These are phyloP conservation scores for Xylariaceae sp. DNA, from an alignment of 2,329 filamentous ascomycete genomes.

Conservation along the genomic window DNA sequence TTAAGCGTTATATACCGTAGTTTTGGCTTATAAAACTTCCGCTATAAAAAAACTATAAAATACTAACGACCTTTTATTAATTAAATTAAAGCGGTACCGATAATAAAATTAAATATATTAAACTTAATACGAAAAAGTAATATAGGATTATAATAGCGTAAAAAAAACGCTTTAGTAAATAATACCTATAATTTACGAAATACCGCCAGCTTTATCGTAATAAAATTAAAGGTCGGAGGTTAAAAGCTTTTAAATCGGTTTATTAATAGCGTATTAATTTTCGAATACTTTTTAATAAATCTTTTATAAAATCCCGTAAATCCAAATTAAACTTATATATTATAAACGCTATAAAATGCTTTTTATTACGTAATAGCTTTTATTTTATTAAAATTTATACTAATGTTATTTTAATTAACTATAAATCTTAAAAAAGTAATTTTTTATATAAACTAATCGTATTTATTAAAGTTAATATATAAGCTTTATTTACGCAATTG, in stretches of 20 bases:
- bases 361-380: not conserved
- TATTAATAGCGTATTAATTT: not conserved
- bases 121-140: not conserved
- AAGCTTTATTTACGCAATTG: too few species aligned
- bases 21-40: not conserved
- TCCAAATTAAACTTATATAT: not conserved
- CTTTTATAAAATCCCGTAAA: not conserved
- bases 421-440: not conserved
- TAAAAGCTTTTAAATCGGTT: not conserved
- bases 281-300: not conserved
- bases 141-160: not conserved
- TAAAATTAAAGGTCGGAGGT: not conserved
- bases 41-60: not conserved
- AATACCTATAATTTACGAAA: not conserved
- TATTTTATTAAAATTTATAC: not conserved
- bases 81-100: not conserved
- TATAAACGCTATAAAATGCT: not conserved
- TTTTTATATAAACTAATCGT: not conserved
- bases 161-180: not conserved
- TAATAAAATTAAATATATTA: not conserved
- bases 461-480: too few species aligned
- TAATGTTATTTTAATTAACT: not conserved
- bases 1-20: not conserved
- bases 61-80: too few species aligned
- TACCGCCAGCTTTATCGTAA: not conserved